Evolutionary conservation across 2,329 filamentous ascomycete genomes (phyloP), one percentile per base, ranked within the genome.

Genomic region (Trichoderma sp.): DNA sequence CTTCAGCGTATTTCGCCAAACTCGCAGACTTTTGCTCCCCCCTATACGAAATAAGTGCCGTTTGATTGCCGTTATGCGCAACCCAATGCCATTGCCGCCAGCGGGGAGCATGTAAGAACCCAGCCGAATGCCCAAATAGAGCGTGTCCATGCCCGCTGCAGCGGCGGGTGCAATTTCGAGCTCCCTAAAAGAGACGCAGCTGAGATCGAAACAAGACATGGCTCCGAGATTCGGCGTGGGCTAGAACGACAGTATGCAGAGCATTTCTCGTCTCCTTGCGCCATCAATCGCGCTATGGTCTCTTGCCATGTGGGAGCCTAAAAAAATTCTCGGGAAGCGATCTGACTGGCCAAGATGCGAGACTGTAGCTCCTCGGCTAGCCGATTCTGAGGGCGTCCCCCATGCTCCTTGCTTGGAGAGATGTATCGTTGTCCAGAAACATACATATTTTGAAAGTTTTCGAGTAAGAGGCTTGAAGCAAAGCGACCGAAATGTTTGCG

Each of bases 231-330:
- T 43, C 26, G 47, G 43, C 30, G 50, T 20, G n/a, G 59, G 47
- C 59, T 70, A 50, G 68, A 57, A 26, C 13, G 55, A 50, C 2
- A 50, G 43, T 20, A 55, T 64, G 65, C 55, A 59, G 61, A 57
- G 59, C 58, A 23, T 55, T 20, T 50, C 11, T 30, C 28, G 26
- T 67, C 62, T 71, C 12, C 34, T 55, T 58, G 30, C 36, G 34
- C 68, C 50, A 50, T 65, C 69, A 59, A 71, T 71, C 34, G 39
- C 69, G 23, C 68, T 63, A 62, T 70, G 36, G 17, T 23, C 32
- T 50, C 62, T 63, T 58, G 64, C 70, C 70, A 71, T 71, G 70
- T 68, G 70, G 70, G 64, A 71, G 70, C 34, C 70, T 63, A 68
- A 63, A 47, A 34, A 30, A 62, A 23, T 53, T 47, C 11, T 71